Evolutionary conservation across 202 grass and related monocot species (phyloP), one percentile per base, ranked within the genome.

Genomic region (Digitaria exilis): DNA sequence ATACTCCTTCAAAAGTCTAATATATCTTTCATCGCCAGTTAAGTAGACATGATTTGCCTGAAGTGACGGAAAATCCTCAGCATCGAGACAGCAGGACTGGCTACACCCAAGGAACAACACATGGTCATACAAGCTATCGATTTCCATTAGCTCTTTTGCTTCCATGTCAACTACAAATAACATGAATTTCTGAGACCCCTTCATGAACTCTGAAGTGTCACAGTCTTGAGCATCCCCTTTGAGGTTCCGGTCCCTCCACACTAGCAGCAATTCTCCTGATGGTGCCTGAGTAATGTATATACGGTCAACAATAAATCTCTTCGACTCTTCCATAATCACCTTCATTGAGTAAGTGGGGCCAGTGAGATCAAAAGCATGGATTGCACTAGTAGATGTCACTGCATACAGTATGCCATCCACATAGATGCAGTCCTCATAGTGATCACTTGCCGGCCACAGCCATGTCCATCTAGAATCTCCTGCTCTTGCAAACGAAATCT

Each of bases 381-480:
- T 43, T 55, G n/a, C 19, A 14, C 57, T 16, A 2, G 2, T 1
- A 0, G 28, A 4, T 6, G 31, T 80, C 14, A 55, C 7, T 0
- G 76, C 57, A 14, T 72, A 85, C 24, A 79, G 0, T 1, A 50
- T 0, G 3, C 43, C 52, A 50, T 85, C 30, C 31, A 29, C 5
- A 4, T 16, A 71, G 6, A 51, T 12, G 29, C 83, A 85, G 31
- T 79, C 83, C 5, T 78, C 52, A 9, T 50, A 70, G 28, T 0
- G 0, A 0, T 0, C 1, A 8, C 11, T 5, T 4, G 63, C 39
- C 0, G 63, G 73, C 37, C 37, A 7, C 73, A 77, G 5, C 73
- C 18, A 69, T 0, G 39, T 77, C 82, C 82, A 84, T 2, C 7
- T 19, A 19, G 28, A 5, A 25, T 84, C 71, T 2, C 81, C 71